phyloP scores from a whole-genome alignment of 1,139 yeast genomes.

The Zygosaccharomyces sapae region DNA sequence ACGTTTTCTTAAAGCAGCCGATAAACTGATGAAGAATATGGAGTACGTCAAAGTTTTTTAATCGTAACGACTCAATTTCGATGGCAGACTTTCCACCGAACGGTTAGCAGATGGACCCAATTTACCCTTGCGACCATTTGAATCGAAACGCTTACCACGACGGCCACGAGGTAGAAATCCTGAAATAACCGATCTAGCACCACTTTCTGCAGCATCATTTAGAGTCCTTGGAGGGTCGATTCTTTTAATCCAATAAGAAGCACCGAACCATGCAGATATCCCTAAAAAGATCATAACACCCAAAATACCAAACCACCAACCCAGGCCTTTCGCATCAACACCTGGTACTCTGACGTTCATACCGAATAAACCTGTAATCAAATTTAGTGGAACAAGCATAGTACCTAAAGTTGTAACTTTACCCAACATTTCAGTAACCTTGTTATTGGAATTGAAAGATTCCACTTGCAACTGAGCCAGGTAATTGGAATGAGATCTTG shows the following conservation, averaged over 20 bases:
- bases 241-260: constrained; percentile 41
- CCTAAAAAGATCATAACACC: constrained; percentile 47
- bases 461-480: constrained; percentile 92
- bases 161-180: constrained; percentile 26
- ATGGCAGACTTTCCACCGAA: constrained; percentile 29
- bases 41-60: constrained; percentile 5
- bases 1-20: neutral
- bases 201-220: constrained; percentile 34
- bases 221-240: constrained; percentile 35
- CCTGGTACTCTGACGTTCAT: constrained; percentile 95
- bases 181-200: constrained; percentile 37
- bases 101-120: constrained; percentile 22
- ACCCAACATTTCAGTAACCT: constrained; percentile 80
- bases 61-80: constrained; percentile 29
- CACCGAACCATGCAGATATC: constrained; percentile 36
- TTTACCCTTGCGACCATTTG: neutral
- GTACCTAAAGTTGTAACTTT: constrained; percentile 91
- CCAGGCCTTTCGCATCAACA: constrained; percentile 39
- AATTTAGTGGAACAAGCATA: constrained; percentile 79
- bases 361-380: constrained; percentile 90
- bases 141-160: constrained; percentile 4
- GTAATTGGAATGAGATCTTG: constrained; percentile 87
- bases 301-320: constrained; percentile 67
- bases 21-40: no score
- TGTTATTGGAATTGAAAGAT: constrained; percentile 77